Evolutionary conservation across 83 land plant genomes (phyloP).

Genomic region (Picea abies): DNA sequence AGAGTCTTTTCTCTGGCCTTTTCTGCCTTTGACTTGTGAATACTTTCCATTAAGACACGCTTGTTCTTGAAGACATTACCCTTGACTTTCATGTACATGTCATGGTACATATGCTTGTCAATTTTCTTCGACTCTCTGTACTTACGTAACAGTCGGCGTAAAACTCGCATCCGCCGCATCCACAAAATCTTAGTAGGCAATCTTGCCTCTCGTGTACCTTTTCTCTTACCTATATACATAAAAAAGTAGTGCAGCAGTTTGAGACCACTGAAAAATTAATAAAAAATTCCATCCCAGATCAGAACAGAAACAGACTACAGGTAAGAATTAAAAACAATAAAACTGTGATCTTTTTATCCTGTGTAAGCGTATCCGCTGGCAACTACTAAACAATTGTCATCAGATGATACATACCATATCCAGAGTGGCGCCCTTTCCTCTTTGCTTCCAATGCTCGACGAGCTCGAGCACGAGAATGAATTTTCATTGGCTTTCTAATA

Average conservation of each 20-base stretch:
- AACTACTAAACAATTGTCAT: neutral
- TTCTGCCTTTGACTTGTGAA: conserved; percentile 54
- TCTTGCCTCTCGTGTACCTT: conserved; percentile 56
- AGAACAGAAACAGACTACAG: neutral
- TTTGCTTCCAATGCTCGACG: conserved; percentile 62
- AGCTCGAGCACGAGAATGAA: conserved; percentile 59
- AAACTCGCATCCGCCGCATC: conserved; percentile 57
- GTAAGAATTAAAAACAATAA: neutral
- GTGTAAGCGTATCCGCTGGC: neutral
- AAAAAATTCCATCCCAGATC: neutral
- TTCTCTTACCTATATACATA: conserved; percentile 32
- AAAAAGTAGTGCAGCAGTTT: neutral
- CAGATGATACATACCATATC: neutral
- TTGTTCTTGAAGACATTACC: conserved; percentile 58
- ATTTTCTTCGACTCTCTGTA: conserved; percentile 61
- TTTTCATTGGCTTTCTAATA: conserved; percentile 52
- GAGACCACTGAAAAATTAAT: neutral
- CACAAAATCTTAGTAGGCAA: conserved; percentile 56
- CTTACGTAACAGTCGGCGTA: conserved; percentile 51
- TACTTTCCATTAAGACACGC: conserved; percentile 56
- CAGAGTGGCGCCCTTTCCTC: conserved; percentile 56
- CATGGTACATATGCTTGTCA: conserved; percentile 80
- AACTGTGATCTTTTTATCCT: neutral
- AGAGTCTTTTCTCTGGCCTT: conserved; percentile 59
- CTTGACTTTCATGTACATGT: conserved; percentile 69